These are phyloP conservation scores for Physcomitrellopsis africana DNA, from an alignment of 225 moss, liverwort and hornwort genomes.

Conservation along the genomic window DNA sequence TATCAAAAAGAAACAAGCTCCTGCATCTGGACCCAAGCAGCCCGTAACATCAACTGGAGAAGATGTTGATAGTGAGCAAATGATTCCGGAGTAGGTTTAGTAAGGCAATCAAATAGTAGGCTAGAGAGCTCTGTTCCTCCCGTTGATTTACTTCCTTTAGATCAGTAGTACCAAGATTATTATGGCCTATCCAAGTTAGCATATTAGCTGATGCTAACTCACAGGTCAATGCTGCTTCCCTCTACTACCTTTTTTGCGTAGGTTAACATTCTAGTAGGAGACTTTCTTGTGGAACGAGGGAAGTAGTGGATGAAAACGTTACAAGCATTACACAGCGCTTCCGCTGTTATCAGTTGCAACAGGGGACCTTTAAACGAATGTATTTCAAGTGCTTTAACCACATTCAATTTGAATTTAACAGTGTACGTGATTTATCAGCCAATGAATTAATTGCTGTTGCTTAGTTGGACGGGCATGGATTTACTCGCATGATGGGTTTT, in stretches of 20 bases:
- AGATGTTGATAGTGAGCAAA: slow-evolving; percentile 92
- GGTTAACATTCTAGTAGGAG: slow-evolving; percentile 8
- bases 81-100: slow-evolving; percentile 75
- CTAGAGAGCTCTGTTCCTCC: slow-evolving; percentile 13
- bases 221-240: slow-evolving; percentile 22
- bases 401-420: slow-evolving; percentile 3
- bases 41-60: slow-evolving; percentile 74
- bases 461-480: too few relatives aligned
- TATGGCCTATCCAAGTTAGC: slow-evolving; percentile 11
- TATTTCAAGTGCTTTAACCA: slow-evolving; percentile 25
- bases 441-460: too few relatives aligned
- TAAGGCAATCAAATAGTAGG: not conserved
- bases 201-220: not conserved
- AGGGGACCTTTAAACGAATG: slow-evolving; percentile 28
- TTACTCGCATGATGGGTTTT: too few relatives aligned
- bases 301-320: slow-evolving; percentile 7
- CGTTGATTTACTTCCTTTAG: slow-evolving; percentile 20
- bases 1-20: slow-evolving; percentile 88
- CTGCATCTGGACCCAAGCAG: slow-evolving; percentile 65
- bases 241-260: slow-evolving; percentile 14
- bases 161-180: slow-evolving; percentile 27
- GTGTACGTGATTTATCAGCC: too few relatives aligned
- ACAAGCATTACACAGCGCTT: slow-evolving; percentile 11
- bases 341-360: slow-evolving; percentile 4
- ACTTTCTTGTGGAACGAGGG: slow-evolving; percentile 12